Evolutionary conservation across 2,329 filamentous ascomycete species (phyloP), one percentile per base, ranked within the genome.

Genomic region (Colletotrichum eremochloae): DNA sequence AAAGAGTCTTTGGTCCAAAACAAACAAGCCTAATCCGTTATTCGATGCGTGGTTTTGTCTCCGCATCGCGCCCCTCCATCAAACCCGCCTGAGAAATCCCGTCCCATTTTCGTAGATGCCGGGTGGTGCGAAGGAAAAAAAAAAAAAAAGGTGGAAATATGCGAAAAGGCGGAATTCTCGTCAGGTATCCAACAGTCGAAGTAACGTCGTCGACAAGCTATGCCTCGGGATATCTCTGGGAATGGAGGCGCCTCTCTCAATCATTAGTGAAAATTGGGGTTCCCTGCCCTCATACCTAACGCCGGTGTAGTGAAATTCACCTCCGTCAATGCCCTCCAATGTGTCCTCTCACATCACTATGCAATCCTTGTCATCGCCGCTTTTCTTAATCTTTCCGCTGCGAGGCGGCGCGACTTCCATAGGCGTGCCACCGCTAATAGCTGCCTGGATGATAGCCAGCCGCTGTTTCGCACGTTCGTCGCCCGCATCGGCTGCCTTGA

Each of bases 391-490:
- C 77, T 89, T 90, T 71, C 81, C 83, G 74, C 81, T 85, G 42
- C 85, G 84, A 6, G 87, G 82, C n/a, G 87, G 81, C 15, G 82
- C 87, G 18, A 88, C 87, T 11, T 89, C 88, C 86, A 89, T 89
- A 0, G 88, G 86, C 1, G 81, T 86, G 7, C 87, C 87, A 6
- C 87, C 88, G 75, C 86, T 89, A 40, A 95, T 93, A 14, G 96
- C 96, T 11, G 93, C 93, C 73, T 93, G 90, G 73, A 99, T 99
- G 52, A 95, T 94, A 29, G 93, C 91, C 65, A 99, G 87, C 36
- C 96, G 90, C 78, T 96, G 93, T 81, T 93, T 96, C 63, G 96
- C 96, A 70, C 95, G 90, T 77, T 96, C 94, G 78, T 98, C 95
- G 58, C 96, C 96, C 62, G 94, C 90, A 76, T 97, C 96, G 20